Conservation (phyloP, 2,329 filamentous ascomycete genomes). For the Diaporthe sp. region DNA sequence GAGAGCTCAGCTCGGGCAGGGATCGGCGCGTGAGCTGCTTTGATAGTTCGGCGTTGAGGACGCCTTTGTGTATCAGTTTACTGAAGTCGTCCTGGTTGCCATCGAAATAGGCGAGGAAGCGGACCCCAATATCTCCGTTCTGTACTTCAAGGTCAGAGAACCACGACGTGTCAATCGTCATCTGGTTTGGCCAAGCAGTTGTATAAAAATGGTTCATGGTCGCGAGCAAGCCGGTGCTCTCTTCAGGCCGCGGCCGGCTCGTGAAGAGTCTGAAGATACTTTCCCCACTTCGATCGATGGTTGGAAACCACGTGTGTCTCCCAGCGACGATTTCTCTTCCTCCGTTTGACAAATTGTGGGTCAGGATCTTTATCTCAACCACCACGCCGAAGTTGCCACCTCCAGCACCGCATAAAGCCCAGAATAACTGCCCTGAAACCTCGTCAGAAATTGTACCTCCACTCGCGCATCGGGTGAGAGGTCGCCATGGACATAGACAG, state of each 20-base stretch:
- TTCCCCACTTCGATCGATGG: background rate
- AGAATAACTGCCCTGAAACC: constrained; percentile 50
- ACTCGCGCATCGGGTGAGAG: background rate
- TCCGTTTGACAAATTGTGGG: constrained; percentile 40
- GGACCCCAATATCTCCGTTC: constrained; percentile 21
- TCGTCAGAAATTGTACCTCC: background rate
- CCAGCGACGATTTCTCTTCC: constrained; percentile 45
- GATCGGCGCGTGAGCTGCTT: constrained; percentile 33
- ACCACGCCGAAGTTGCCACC: constrained; percentile 58
- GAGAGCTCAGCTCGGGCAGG: constrained; percentile 30
- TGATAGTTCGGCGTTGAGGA: constrained; percentile 1
- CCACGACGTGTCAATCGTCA: constrained; percentile 38
- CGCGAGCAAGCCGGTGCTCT: background rate
- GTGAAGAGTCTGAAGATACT: background rate
- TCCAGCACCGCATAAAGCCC: constrained; percentile 56
- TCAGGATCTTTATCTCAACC: constrained; percentile 48
- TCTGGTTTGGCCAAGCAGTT: constrained; percentile 28
- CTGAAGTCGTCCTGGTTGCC: constrained; percentile 7
- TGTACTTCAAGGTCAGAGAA: constrained; percentile 35
- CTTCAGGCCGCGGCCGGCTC: background rate
- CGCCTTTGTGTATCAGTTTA: background rate
- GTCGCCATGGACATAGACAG: background rate
- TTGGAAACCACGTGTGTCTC: constrained; percentile 45
- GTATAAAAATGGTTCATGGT: constrained; percentile 39
- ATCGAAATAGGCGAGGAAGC: constrained; percentile 35